Base-by-base conservation (phyloP, 108 stramenopile genomes). In the Skeletonema grethae region DNA sequence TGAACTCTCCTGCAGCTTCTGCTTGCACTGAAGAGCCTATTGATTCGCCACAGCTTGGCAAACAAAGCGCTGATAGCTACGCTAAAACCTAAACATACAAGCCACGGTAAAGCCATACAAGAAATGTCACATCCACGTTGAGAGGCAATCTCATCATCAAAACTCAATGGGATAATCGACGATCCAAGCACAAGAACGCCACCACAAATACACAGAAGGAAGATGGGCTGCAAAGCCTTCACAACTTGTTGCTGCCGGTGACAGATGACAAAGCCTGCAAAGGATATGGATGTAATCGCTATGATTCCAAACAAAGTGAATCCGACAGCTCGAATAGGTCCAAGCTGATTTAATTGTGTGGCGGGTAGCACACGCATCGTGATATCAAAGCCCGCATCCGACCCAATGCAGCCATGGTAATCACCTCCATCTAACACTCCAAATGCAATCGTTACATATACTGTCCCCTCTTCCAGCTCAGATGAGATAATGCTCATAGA, bases 51-150 rank as follows among this genome's bases (percentile, higher is more conserved):
- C 8, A 69, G 45, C 64, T 80, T 80, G 15, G 59, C 28, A 58
- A 72, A 72, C 9, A 80, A 74, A 20, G 71, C 71, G 12, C 67
- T 59, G 67, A 80, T 67, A 28, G 32, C 59, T 31, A 80, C 35
- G 31, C 46, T 34, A 45, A 75, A 75, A 1, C 80, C 80, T 16
- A 70, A 24, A 11, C 24, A 45, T 8, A 69, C 5, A 0, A 81
- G 80, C 80, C 80, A 81, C 29, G 65, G 63, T 2, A 65, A 48
- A 3, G 75, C 22, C 70, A 76, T 68, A 38, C 80, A 75, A 20
- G 43, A 24, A 16, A 31, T 36, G 71, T 76, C 60, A 30, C 72
- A 57, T 15, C 71, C 76, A 2, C 32, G 13, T 24, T 58, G 16
- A 22, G 75, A 65, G 12, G 36, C 71, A 34, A 59, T 60, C 9